Conservation (phyloP, 2,329 filamentous ascomycete genomes). For the Fusarium sulawesiense region DNA sequence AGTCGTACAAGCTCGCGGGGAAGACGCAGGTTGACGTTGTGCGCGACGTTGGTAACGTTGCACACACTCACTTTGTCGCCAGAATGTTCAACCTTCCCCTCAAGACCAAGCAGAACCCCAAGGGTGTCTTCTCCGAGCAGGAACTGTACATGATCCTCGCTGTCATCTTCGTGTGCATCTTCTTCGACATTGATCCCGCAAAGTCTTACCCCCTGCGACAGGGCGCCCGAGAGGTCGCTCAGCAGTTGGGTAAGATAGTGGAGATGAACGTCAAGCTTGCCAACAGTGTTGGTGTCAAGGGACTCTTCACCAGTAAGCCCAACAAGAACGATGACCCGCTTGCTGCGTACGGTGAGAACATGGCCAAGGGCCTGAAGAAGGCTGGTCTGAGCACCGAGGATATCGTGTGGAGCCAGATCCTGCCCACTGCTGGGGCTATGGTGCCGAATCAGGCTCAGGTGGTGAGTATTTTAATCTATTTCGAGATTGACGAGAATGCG, state of each 20-base stretch:
- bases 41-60: constrained; percentile 75
- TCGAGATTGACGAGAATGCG: not conserved
- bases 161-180: constrained; percentile 73
- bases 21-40: constrained; percentile 75
- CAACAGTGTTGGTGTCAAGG: constrained; percentile 54
- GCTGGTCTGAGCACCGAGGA: constrained; percentile 71
- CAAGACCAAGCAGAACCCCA: constrained; percentile 70
- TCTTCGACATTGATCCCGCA: constrained; percentile 73
- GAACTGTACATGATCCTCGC: constrained; percentile 72
- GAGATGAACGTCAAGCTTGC: constrained; percentile 73
- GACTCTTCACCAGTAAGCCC: constrained; percentile 62
- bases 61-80: constrained; percentile 72
- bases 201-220: constrained; percentile 74
- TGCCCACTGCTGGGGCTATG: constrained; percentile 74
- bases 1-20: constrained; percentile 69
- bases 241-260: constrained; percentile 70
- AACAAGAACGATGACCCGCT: constrained; percentile 66
- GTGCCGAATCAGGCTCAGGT: constrained; percentile 78
- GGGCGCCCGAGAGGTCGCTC: constrained; percentile 66
- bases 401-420: constrained; percentile 76
- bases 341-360: constrained; percentile 71
- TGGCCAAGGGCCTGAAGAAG: constrained; percentile 74
- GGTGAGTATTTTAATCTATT: constrained; percentile 53
- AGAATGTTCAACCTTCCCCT: constrained; percentile 73
- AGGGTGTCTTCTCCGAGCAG: constrained; percentile 66